Conservation (phyloP, 23 red algal genomes). For the Agarophyton chilense region DNA sequence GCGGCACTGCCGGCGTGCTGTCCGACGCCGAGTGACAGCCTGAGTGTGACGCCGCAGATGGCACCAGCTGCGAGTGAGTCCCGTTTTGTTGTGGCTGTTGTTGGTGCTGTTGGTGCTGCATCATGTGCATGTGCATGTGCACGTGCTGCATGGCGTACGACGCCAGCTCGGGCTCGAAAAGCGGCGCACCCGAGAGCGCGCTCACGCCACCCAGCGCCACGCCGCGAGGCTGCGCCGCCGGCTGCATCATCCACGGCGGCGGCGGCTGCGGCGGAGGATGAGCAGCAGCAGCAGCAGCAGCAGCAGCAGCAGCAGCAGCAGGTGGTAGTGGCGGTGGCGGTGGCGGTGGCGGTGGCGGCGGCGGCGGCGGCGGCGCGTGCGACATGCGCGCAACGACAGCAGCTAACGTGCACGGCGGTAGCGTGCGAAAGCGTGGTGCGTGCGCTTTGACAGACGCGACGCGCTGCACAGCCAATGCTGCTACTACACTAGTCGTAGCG, state of each 20-base stretch:
- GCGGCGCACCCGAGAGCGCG: background rate
- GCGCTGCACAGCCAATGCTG: too few species aligned
- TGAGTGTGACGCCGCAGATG: too few species aligned
- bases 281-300: background rate
- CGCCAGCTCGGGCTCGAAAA: background rate
- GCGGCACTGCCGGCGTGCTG: constrained; percentile 14
- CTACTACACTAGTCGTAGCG: too few species aligned
- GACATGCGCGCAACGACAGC: background rate
- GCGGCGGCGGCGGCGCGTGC: constrained; percentile 4
- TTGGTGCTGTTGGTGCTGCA: background rate
- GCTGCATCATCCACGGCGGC: background rate
- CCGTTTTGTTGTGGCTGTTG: background rate
- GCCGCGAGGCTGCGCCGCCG: background rate
- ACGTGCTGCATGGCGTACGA: constrained; percentile 7
- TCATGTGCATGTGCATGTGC: background rate
- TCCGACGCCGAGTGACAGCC: too few species aligned
- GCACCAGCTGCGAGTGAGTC: background rate
- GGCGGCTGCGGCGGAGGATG: background rate
- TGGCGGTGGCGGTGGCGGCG: background rate
- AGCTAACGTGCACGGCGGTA: too few species aligned
- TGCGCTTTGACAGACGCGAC: background rate
- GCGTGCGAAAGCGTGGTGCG: too few species aligned
- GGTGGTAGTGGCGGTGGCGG: too few species aligned
- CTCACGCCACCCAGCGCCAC: background rate
- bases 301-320: background rate